Evolutionary conservation across 163 green algal species (phyloP), one percentile per base, ranked within the genome.

Genomic region (Scenedesmus sp.): DNA sequence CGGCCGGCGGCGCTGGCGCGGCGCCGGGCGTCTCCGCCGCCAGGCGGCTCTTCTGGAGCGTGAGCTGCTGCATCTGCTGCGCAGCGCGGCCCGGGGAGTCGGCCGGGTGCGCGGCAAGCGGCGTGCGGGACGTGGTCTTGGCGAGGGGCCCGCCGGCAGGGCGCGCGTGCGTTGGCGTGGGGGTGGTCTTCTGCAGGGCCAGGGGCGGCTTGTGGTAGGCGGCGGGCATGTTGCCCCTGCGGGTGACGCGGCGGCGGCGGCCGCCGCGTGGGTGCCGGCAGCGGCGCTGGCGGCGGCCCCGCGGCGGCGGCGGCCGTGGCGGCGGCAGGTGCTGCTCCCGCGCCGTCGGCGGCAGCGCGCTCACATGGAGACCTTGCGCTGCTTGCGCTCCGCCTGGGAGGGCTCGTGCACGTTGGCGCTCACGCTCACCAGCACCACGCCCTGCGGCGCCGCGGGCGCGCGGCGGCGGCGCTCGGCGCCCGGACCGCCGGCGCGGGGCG

Each of bases 151-250:
- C 10, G 39, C 7, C 39, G 39, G 39, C 39, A 6, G 39, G 39
- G 39, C 39, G 39, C 39, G 17, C 36, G 3, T 56, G 39, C 24
- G 29, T 13, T 4, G 7, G n/a, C 24, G 29, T 48, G 26, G 66
- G 48, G 0, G 67, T 54, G 7, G 67, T 47, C 51, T 66, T 76
- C 14, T n/a, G 22, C 3, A 76, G 51, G 20, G 54, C n/a, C 33
- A 76, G 50, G 1, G 67, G 67, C n/a, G 51, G 34, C 51, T 76
- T 76, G 33, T 51, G 47, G 51, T 76, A 76, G 17, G 67, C 54
- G 18, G 42, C n/a, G 7, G 67, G 67, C 51, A 76, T 56, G 51
- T 33, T 65, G 34, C 67, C 67, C 22, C 67, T 76, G 67, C 48
- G 10, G 39, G 39, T 6, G 7, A 10, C 48, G 31, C 57, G 44